These are phyloP conservation scores for Mortierella sp. DNA, from an alignment of 371 early-diverging fungal species.

Conservation along the genomic window DNA sequence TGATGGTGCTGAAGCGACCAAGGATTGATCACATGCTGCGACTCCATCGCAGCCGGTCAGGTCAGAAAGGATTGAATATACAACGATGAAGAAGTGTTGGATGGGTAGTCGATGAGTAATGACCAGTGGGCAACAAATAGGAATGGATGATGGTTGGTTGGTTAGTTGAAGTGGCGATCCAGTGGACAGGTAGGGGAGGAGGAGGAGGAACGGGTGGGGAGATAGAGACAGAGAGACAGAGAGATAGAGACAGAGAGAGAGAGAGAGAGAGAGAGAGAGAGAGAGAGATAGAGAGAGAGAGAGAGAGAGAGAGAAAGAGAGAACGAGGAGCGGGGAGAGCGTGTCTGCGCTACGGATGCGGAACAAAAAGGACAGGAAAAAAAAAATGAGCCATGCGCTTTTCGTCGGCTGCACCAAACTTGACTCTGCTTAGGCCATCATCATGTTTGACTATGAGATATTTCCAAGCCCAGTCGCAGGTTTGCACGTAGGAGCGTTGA, in stretches of 20 bases:
- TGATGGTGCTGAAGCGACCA: constrained; percentile 29
- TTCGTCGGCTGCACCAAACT: no score
- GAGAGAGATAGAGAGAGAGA: no score
- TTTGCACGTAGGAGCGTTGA: no score
- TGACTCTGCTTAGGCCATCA: no score
- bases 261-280: constrained; percentile 6
- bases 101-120: neutral
- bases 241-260: no score
- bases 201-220: neutral
- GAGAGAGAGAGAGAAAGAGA: constrained; percentile 8
- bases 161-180: neutral
- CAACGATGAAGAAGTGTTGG: neutral
- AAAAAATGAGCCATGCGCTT: neutral
- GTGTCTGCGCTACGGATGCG: no score
- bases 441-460: no score
- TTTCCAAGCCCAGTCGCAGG: no score
- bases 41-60: constrained; percentile 16
- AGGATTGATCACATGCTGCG: constrained; percentile 40
- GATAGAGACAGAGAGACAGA: no score
- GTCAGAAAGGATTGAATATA: neutral
- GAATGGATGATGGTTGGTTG: neutral
- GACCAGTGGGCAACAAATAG: neutral
- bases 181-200: neutral
- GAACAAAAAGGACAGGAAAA: constrained; percentile 1
- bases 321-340: neutral